phyloP scores from a whole-genome alignment of 768 basidiomycete genomes.

The Clavulina sp. region DNA sequence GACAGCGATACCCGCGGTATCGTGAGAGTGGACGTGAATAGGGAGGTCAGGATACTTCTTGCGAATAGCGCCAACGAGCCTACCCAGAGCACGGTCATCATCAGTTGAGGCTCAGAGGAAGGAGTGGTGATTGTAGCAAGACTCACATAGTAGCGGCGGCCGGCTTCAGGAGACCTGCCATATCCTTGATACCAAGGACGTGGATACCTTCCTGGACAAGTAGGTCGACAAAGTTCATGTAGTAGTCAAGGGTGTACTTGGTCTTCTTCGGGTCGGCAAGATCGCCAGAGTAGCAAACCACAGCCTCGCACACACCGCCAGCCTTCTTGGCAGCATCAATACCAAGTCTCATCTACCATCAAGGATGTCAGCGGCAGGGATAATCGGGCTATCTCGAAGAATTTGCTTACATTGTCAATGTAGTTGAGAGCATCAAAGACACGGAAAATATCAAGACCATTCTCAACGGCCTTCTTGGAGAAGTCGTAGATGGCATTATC shows the following conservation, averaged over 20 bases:
- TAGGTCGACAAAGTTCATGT: constrained; percentile 86
- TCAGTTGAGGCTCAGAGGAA: too few species aligned
- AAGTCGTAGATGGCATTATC: constrained; percentile 99
- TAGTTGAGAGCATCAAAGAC: constrained; percentile 99
- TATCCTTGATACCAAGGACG: constrained; percentile 94
- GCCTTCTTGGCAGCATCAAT: constrained; percentile 99
- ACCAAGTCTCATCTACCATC: constrained; percentile 74
- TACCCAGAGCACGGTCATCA: too few species aligned
- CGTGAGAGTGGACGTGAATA: constrained; percentile 98
- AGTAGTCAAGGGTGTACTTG: constrained; percentile 96
- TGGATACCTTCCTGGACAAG: constrained; percentile 92
- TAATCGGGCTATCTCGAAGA: too few species aligned
- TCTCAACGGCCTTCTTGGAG: constrained; percentile 98
- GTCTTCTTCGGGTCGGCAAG: constrained; percentile 86
- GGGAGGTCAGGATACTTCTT: constrained; percentile 93
- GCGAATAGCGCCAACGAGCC: constrained; percentile 86
- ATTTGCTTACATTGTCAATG: too few species aligned
- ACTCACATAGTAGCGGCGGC: constrained; percentile 77
- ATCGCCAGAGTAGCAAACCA: constrained; percentile 97
- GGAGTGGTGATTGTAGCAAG: not conserved
- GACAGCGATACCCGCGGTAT: constrained; percentile 94
- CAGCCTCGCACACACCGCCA: constrained; percentile 93
- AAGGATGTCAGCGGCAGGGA: constrained; percentile 11
- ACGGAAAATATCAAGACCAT: constrained; percentile 97
- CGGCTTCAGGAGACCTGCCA: constrained; percentile 94